phyloP scores from a whole-genome alignment of 202 grass and related monocot genomes.

The Alloteropsis angusta region DNA sequence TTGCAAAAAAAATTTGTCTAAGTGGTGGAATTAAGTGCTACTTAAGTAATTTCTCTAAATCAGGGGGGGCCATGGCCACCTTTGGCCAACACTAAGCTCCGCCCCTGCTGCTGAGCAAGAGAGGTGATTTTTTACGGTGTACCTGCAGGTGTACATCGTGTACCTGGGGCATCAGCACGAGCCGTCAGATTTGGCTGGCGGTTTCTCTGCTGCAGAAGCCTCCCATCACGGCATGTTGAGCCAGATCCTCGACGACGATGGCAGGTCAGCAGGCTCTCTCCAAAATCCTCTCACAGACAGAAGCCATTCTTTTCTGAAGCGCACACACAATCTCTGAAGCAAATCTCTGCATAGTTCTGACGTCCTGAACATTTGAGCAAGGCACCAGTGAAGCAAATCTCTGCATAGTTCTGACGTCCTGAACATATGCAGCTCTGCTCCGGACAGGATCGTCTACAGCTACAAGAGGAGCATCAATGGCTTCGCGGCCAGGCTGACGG shows the following conservation, averaged over 20 bases:
- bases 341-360: no score
- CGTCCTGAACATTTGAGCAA: no score
- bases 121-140: background rate
- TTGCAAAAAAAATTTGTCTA: no score
- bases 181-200: background rate
- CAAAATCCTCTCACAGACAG: no score
- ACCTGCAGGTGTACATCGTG: constrained; percentile 5
- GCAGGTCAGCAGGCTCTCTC: constrained; percentile 14
- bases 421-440: constrained; percentile 13
- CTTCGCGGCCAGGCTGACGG: constrained; percentile 9
- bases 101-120: background rate
- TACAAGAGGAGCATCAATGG: constrained; percentile 27
- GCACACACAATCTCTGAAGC: no score
- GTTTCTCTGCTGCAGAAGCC: background rate
- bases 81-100: no score
- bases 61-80: no score
- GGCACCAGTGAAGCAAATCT: no score
- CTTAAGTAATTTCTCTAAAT: no score
- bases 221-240: background rate
- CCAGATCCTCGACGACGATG: background rate
- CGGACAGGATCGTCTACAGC: constrained; percentile 19
- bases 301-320: background rate
- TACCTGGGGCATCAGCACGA: constrained; percentile 2
- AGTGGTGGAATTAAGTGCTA: no score
- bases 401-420: no score